A percentile compares a stretch with the other conserved stretches of the same genome.
phyloP scores from a whole-genome alignment of 176 grass and related monocot genomes.

The Zea mays region DNA sequence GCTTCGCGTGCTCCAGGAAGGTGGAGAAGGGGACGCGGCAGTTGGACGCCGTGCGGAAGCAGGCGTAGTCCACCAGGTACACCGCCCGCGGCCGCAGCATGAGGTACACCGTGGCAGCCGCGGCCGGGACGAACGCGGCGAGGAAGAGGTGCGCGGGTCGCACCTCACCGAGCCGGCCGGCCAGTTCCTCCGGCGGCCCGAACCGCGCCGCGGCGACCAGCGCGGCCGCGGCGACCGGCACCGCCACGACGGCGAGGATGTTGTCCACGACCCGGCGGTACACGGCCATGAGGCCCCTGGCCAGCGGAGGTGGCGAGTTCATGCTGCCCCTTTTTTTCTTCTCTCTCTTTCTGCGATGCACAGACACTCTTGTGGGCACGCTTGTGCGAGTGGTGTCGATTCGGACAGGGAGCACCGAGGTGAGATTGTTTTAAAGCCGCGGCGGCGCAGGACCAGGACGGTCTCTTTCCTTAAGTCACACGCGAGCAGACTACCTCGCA shows the following conservation, averaged over 20 bases:
- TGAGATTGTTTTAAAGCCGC: conserved; percentile 26
- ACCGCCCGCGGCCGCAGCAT: conserved; percentile 31
- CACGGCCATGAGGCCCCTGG: neutral
- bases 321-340: neutral
- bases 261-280: conserved; percentile 21
- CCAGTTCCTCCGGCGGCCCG: neutral
- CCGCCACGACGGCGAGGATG: neutral
- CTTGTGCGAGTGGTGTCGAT: neutral
- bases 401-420: neutral
- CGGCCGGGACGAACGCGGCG: conserved; percentile 27
- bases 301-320: neutral
- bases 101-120: conserved; percentile 28
- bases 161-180: too few species aligned
- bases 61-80: conserved; percentile 61
- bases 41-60: conserved; percentile 48
- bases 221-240: neutral
- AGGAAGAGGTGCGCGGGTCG: conserved; percentile 31
- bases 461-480: conserved; percentile 18
- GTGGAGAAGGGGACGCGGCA: conserved; percentile 50
- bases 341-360: neutral
- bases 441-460: neutral
- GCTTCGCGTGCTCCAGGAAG: conserved; percentile 51
- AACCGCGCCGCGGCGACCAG: neutral
- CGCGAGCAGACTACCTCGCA: neutral
- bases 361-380: neutral